Conservation (phyloP, 257 asterid species). For the Nicotiana benthamiana region DNA sequence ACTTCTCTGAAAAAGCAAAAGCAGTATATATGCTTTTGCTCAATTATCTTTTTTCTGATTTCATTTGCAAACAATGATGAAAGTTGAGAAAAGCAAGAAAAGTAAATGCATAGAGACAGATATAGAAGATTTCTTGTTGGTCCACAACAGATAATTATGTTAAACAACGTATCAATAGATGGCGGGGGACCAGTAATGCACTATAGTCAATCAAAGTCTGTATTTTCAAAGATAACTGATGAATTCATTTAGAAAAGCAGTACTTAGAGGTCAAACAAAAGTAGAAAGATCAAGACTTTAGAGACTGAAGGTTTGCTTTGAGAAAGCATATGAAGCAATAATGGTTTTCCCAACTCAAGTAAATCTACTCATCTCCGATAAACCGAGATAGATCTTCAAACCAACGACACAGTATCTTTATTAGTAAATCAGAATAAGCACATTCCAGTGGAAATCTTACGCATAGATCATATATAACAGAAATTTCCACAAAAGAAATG, state of each 20-base stretch:
- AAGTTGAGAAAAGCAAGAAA: conserved; percentile 22
- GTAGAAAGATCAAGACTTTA: conserved; percentile 1
- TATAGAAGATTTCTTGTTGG: conserved; percentile 6
- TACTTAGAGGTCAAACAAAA: background rate
- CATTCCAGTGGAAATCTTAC: background rate
- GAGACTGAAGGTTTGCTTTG: background rate
- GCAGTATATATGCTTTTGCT: conserved; percentile 15
- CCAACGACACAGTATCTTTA: background rate
- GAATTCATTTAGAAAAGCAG: background rate
- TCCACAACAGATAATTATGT: background rate
- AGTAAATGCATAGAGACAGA: conserved; percentile 4
- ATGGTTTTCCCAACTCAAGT: background rate
- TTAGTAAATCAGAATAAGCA: background rate
- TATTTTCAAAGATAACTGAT: conserved; percentile 1
- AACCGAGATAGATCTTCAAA: background rate
- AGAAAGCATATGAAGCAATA: background rate
- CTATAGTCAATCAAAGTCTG: background rate
- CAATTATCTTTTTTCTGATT: conserved; percentile 24
- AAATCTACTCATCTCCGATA: too few species aligned
- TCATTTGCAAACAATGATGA: conserved; percentile 29
- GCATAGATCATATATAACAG: background rate
- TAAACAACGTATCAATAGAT: background rate
- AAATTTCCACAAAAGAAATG: background rate
- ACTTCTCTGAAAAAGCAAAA: conserved; percentile 25
- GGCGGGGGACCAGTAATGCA: background rate